Evolutionary conservation across 2,329 filamentous ascomycete species (phyloP), one percentile per base, ranked within the genome.

Genomic region (Aspergillaceae sp.): DNA sequence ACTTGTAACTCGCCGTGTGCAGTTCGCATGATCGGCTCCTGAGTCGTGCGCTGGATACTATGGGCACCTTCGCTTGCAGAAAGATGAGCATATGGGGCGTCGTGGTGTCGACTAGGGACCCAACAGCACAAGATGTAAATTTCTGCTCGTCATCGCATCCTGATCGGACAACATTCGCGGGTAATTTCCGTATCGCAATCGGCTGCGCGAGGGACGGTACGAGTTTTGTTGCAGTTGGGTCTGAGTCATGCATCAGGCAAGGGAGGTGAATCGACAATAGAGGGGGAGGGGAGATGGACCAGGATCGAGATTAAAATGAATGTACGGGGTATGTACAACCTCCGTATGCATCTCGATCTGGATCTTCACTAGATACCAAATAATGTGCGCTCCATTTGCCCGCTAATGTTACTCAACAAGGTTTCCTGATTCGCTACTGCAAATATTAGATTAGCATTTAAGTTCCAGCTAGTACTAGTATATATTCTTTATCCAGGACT

Each of bases 181-280:
- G 58, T 62, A 11, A 59, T 56, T 41, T 60, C 57, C 9, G 55
- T 57, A 3, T 42, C 64, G 26, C 53, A 65, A 8, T 63, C 59
- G n/a, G 51, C 59, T 29, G 54, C 61, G 10, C 48, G 59, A 10
- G 64, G 63, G 6, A 50, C 52, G 4, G 48, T 65, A 4, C 62
- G 66, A 48, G 43, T 66, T 33, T 50, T 65, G 7, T 49, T 60
- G 60, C 75, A 79, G 54, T 65, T 85, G 60, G 83, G 82, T 0
- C 62, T 86, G 41, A 80, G 85, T 0, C 82, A 86, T 56, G 83
- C 19, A 19, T 19, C 19, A 85, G 65, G 82, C 82, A 2, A 85
- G 85, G 66, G 65, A 74, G 42, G 69, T 82, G 4, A 78, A 77
- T 6, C 68, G 78, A 34, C 76, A 75, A 48, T 85, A 81, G 82